Evolutionary conservation across 305 asterid genomes (phyloP).

Genomic region (Fraxinus latifolia): DNA sequence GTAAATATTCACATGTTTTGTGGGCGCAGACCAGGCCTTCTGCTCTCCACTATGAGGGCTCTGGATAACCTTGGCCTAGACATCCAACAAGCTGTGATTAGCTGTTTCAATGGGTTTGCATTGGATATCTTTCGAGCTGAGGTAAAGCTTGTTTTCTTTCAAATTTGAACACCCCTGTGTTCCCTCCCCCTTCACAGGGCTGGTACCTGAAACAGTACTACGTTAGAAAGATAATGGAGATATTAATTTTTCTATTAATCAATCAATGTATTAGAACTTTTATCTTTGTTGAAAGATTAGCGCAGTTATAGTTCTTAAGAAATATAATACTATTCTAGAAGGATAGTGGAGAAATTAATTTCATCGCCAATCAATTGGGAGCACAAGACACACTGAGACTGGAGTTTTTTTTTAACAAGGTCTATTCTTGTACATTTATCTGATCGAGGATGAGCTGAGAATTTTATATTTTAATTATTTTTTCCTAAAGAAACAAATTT

Average conservation of each 20-base stretch:
- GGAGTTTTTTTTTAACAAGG: background rate
- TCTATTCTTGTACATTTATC: background rate
- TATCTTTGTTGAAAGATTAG: background rate
- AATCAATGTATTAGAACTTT: background rate
- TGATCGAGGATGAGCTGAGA: background rate
- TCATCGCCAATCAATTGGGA: background rate
- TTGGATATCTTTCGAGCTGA: conserved; percentile 71
- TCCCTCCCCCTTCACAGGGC: background rate
- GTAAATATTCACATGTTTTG: conserved; percentile 72
- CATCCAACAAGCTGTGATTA: conserved; percentile 72
- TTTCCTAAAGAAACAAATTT: background rate
- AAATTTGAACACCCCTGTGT: background rate
- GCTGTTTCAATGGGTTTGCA: conserved; percentile 77
- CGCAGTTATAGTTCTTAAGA: background rate
- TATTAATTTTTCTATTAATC: background rate
- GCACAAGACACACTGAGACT: background rate
- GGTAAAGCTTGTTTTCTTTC: conserved; percentile 35
- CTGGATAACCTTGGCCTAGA: conserved; percentile 68
- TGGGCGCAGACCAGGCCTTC: conserved; percentile 57
- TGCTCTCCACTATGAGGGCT: conserved; percentile 64
- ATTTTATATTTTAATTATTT: background rate
- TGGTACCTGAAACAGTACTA: background rate
- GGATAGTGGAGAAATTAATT: background rate
- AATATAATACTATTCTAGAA: background rate
- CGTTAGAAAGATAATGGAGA: background rate